A percentile compares a stretch with the other conserved stretches of the same genome.
Evolutionary conservation across 176 grass and related monocot genomes (phyloP).

Genomic region (Oryza nivara): DNA sequence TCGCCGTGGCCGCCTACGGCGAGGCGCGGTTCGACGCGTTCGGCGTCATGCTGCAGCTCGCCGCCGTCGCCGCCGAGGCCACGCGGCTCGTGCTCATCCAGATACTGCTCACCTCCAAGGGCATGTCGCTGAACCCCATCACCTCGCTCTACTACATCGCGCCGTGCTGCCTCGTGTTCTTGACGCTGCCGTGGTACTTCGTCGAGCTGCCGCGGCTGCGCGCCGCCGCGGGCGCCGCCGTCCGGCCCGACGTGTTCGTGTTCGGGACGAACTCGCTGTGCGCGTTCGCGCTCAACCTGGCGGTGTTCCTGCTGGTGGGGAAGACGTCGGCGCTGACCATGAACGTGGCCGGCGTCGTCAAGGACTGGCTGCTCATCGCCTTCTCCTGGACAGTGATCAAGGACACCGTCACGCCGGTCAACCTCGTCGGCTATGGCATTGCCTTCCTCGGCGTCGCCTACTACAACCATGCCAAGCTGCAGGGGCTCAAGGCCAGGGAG

Average conservation of each 20-base stretch:
- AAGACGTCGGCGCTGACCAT: slow-evolving; percentile 95
- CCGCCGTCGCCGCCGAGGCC: slow-evolving; percentile 78
- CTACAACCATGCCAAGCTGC: slow-evolving; percentile 84
- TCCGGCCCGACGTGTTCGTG: slow-evolving; percentile 56
- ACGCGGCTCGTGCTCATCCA: slow-evolving; percentile 86
- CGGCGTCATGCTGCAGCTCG: slow-evolving; percentile 79
- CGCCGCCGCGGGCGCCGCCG: background rate
- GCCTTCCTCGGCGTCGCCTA: slow-evolving; percentile 88
- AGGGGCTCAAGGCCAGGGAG: slow-evolving; percentile 79
- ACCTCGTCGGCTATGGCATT: slow-evolving; percentile 77
- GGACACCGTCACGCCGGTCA: slow-evolving; percentile 71
- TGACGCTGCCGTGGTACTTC: slow-evolving; percentile 67
- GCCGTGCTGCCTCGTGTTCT: slow-evolving; percentile 77
- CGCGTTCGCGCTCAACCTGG: slow-evolving; percentile 88
- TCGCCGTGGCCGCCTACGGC: slow-evolving; percentile 77
- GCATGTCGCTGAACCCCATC: slow-evolving; percentile 80
- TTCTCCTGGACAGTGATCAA: slow-evolving; percentile 92
- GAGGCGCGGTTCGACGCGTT: slow-evolving; percentile 67
- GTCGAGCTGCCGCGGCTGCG: slow-evolving; percentile 69
- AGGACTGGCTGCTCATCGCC: slow-evolving; percentile 90
- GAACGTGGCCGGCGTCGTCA: slow-evolving; percentile 88
- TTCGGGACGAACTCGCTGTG: slow-evolving; percentile 81
- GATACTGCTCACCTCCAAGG: slow-evolving; percentile 77
- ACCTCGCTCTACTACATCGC: slow-evolving; percentile 88
- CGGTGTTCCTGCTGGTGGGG: slow-evolving; percentile 83